Evolutionary conservation across 345 rosid species (phyloP).

Genomic region (Eucalyptus coolabah): DNA sequence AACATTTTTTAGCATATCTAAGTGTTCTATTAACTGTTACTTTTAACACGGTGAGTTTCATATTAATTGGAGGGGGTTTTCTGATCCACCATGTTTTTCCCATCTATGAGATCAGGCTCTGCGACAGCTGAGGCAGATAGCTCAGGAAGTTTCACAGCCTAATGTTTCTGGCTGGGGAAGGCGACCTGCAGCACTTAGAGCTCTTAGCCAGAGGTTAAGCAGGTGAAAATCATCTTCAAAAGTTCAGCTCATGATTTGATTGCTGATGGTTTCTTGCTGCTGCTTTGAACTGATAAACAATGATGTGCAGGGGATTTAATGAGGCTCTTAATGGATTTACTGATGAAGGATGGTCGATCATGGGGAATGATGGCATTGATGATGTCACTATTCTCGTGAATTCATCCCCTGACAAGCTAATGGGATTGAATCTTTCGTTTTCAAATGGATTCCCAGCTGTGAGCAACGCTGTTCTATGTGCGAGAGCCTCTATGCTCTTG

Average conservation of each 20-base stretch:
- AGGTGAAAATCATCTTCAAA: conserved; percentile 30
- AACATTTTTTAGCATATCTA: background rate
- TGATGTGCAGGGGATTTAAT: conserved; percentile 69
- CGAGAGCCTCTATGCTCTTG: conserved; percentile 97
- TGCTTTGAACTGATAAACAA: background rate
- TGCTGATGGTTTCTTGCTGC: background rate
- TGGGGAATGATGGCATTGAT: conserved; percentile 91
- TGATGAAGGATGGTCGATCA: conserved; percentile 95
- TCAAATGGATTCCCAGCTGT: conserved; percentile 79
- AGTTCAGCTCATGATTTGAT: background rate
- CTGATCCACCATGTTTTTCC: background rate
- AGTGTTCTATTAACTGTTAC: background rate
- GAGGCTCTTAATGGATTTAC: conserved; percentile 94
- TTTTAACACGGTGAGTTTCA: background rate
- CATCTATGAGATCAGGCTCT: conserved; percentile 35
- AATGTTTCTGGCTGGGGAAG: conserved; percentile 85
- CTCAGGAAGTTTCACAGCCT: conserved; percentile 84
- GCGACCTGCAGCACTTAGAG: conserved; percentile 90
- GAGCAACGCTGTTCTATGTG: conserved; percentile 75
- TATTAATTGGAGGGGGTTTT: background rate
- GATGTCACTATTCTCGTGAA: conserved; percentile 93
- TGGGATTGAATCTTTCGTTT: conserved; percentile 84
- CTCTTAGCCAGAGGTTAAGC: conserved; percentile 94
- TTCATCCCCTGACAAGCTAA: conserved; percentile 88
- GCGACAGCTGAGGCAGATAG: conserved; percentile 91